Conservation (phyloP, 2,329 filamentous ascomycete species). For the Phoma sp. region DNA sequence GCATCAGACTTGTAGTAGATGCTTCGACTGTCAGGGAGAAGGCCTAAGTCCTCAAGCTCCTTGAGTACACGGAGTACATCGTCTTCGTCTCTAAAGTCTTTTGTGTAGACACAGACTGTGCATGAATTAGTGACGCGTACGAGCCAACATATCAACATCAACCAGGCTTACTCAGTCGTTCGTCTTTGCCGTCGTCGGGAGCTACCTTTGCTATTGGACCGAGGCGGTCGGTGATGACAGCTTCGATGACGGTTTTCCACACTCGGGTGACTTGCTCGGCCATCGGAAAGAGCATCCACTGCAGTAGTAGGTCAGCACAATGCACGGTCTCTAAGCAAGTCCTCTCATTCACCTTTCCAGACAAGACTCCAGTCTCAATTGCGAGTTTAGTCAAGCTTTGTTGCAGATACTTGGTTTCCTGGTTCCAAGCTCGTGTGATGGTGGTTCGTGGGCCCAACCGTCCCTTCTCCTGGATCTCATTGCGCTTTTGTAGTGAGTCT, state of each 20-base stretch:
- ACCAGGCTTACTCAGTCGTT: slow-evolving; percentile 60
- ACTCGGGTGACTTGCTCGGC: slow-evolving; percentile 63
- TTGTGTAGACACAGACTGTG: slow-evolving; percentile 73
- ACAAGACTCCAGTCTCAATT: slow-evolving; percentile 62
- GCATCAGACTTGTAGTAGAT: slow-evolving; percentile 83
- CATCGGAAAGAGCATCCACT: slow-evolving; percentile 79
- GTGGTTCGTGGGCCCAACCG: slow-evolving; percentile 54
- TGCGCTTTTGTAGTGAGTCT: slow-evolving; percentile 55
- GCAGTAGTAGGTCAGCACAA: not conserved
- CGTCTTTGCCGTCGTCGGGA: slow-evolving; percentile 55
- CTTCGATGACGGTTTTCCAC: slow-evolving; percentile 73
- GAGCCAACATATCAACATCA: no score
- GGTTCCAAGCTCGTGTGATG: slow-evolving; percentile 50
- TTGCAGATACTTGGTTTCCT: slow-evolving; percentile 55
- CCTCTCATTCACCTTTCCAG: slow-evolving; percentile 67
- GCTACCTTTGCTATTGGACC: slow-evolving; percentile 78
- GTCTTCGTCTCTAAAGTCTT: slow-evolving; percentile 71
- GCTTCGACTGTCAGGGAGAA: slow-evolving; percentile 58
- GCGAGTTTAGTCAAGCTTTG: slow-evolving; percentile 69
- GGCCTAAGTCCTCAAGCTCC: slow-evolving; percentile 61
- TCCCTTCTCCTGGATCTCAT: slow-evolving; percentile 60
- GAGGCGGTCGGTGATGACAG: slow-evolving; percentile 72
- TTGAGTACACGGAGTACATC: slow-evolving; percentile 74
- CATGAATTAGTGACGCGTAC: not conserved
- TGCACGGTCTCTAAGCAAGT: not conserved